A percentile compares a stretch with the other conserved stretches of the same genome.
These are phyloP conservation scores for Rosa chinensis DNA, from an alignment of 306 rosid genomes.

Conservation along the genomic window DNA sequence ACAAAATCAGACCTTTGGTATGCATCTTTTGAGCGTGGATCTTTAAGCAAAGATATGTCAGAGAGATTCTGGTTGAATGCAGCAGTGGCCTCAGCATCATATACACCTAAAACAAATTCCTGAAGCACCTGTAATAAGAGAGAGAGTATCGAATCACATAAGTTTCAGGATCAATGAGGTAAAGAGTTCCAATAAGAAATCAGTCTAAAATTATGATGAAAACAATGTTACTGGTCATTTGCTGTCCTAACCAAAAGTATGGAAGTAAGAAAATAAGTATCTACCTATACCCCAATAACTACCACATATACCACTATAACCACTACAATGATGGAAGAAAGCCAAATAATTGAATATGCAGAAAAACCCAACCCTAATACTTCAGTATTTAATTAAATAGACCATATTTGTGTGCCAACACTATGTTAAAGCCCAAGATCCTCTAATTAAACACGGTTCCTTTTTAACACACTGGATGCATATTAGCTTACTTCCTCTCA, in stretches of 20 bases:
- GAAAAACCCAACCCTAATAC: not conserved
- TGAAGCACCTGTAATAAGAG: constrained; percentile 61
- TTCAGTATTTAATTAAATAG: not conserved
- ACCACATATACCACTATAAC: constrained; percentile 5
- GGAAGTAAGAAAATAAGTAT: not conserved
- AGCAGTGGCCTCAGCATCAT: constrained; percentile 82
- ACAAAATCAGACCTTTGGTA: constrained; percentile 74
- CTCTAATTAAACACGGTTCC: not conserved
- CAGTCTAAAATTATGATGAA: not conserved
- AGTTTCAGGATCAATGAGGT: constrained; percentile 22
- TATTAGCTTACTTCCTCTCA: not conserved
- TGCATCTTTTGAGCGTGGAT: constrained; percentile 94
- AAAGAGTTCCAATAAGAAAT: not conserved
- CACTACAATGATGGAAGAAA: constrained; percentile 8
- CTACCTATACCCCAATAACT: not conserved
- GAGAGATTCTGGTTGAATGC: constrained; percentile 77
- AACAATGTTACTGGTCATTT: not conserved
- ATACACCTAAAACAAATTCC: constrained; percentile 76
- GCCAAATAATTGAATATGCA: constrained; percentile 12
- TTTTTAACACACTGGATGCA: not conserved
- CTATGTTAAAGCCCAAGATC: not conserved
- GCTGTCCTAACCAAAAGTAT: not conserved
- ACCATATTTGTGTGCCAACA: not conserved
- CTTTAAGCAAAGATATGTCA: constrained; percentile 79
- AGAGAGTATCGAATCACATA: constrained; percentile 15